These are phyloP conservation scores for Orbilia javanica DNA, from an alignment of 2,329 filamentous ascomycete genomes.

Conservation along the genomic window DNA sequence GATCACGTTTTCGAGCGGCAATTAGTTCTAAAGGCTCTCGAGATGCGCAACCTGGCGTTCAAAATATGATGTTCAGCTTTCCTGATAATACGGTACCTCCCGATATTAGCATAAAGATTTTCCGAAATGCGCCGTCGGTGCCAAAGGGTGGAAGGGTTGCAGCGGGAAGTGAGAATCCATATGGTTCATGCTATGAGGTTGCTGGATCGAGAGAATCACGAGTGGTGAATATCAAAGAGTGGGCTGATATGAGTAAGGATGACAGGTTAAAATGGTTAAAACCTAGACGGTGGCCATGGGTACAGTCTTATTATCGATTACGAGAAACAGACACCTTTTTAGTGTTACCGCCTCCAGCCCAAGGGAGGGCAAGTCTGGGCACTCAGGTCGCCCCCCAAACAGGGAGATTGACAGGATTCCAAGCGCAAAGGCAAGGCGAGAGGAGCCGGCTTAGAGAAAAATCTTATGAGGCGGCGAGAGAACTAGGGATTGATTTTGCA, in stretches of 20 bases:
- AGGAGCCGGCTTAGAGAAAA: not conserved
- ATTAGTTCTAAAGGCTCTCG: constrained; percentile 18
- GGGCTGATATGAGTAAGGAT: not conserved
- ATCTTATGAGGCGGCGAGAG: not conserved
- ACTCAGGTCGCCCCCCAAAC: not conserved
- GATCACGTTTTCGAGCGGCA: constrained; percentile 18
- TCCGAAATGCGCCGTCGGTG: constrained; percentile 23
- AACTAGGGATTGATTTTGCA: constrained; percentile 6
- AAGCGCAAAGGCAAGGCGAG: not conserved
- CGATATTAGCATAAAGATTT: constrained; percentile 51
- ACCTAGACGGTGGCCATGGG: constrained; percentile 49
- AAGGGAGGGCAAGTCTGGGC: not conserved
- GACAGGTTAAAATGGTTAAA: constrained; percentile 35
- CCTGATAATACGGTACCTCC: constrained; percentile 24
- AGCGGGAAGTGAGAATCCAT: not conserved
- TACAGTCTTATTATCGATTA: constrained; percentile 31
- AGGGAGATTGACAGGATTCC: not conserved
- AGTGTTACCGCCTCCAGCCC: constrained; percentile 23
- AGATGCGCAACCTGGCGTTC: constrained; percentile 30
- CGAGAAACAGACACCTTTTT: constrained; percentile 39
- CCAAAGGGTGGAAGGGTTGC: not conserved
- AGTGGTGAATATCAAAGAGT: constrained; percentile 30
- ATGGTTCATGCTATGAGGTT: constrained; percentile 14
- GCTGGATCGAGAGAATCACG: constrained; percentile 4
- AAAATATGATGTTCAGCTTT: constrained; percentile 30